A percentile compares a stretch with the other conserved stretches of the same genome.
Evolutionary conservation across 257 asterid genomes (phyloP).

Genomic region (Craterostigma plantagineum): DNA sequence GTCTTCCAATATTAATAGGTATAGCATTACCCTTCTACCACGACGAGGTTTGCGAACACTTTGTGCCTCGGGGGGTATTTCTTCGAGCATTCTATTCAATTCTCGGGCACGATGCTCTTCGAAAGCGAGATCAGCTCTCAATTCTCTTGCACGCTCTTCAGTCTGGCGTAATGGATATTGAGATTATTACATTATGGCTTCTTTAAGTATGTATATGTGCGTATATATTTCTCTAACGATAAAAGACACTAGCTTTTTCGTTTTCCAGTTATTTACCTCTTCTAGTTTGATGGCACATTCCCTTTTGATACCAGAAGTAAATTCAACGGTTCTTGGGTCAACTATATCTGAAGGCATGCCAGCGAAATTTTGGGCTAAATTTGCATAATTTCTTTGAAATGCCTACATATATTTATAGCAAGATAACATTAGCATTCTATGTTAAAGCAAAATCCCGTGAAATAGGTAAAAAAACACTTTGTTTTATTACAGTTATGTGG

Average conservation of each 20-base stretch:
- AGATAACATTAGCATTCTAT: slow-evolving; percentile 1
- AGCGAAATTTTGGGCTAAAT: slow-evolving; percentile 14
- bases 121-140: slow-evolving; percentile 59
- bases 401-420: slow-evolving; percentile 32
- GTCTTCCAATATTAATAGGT: no score
- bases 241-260: slow-evolving; percentile 1
- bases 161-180: slow-evolving; percentile 56
- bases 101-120: slow-evolving; percentile 76
- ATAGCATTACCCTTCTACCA: slow-evolving; percentile 58
- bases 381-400: slow-evolving; percentile 26
- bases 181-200: slow-evolving; percentile 6
- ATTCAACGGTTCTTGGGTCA: slow-evolving; percentile 31
- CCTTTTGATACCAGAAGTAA: slow-evolving; percentile 46
- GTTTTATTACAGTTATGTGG: slow-evolving; percentile 14
- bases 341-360: slow-evolving; percentile 28
- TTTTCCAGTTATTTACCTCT: slow-evolving; percentile 32
- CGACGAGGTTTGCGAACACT: slow-evolving; percentile 30
- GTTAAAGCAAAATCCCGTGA: slow-evolving; percentile 8
- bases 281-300: slow-evolving; percentile 53
- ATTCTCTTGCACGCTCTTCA: slow-evolving; percentile 75
- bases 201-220: no score
- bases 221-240: slow-evolving; percentile 4
- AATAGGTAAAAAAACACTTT: not conserved
- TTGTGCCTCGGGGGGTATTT: slow-evolving; percentile 41
- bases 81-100: slow-evolving; percentile 58